A percentile compares a stretch with the other conserved stretches of the same genome.
These are phyloP conservation scores for Teratosphaeria viscida DNA, from an alignment of 2,329 filamentous ascomycete species.

Conservation along the genomic window DNA sequence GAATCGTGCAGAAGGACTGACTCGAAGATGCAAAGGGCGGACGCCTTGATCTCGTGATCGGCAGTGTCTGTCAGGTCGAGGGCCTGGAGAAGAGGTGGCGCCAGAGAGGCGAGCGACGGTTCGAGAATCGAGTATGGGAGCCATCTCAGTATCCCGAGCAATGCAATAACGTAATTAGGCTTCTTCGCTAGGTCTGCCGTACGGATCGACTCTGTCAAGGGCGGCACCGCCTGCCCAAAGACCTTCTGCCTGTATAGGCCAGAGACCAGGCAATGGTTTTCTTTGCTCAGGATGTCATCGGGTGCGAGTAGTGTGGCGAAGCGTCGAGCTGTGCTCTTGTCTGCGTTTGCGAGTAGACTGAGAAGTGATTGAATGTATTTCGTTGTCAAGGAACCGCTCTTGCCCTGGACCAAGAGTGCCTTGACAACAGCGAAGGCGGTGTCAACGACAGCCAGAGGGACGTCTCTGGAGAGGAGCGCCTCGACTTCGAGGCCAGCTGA, in stretches of 20 bases:
- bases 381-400: conserved; percentile 35
- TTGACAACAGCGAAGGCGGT: conserved; percentile 53
- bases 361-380: conserved; percentile 38
- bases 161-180: conserved; percentile 51
- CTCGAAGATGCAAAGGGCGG: conserved; percentile 49
- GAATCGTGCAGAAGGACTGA: conserved; percentile 50
- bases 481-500: conserved; percentile 25
- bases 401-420: conserved; percentile 46
- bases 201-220: conserved; percentile 43
- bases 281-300: conserved; percentile 50
- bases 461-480: conserved; percentile 26
- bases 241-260: conserved; percentile 53
- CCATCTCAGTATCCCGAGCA: conserved; percentile 51
- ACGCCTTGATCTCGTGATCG: conserved; percentile 46
- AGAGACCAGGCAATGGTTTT: conserved; percentile 52
- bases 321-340: conserved; percentile 38
- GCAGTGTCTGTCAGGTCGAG: conserved; percentile 39
- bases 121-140: conserved; percentile 51
- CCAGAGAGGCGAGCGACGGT: conserved; percentile 46
- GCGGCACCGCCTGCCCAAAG: conserved; percentile 50
- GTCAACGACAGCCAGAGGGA: conserved; percentile 35
- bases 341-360: conserved; percentile 38
- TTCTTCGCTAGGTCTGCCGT: conserved; percentile 37
- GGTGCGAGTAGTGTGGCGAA: conserved; percentile 51
- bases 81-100: conserved; percentile 52